Conservation (phyloP, 1,284 basidiomycete species). For the Ganoderma lingzhi region DNA sequence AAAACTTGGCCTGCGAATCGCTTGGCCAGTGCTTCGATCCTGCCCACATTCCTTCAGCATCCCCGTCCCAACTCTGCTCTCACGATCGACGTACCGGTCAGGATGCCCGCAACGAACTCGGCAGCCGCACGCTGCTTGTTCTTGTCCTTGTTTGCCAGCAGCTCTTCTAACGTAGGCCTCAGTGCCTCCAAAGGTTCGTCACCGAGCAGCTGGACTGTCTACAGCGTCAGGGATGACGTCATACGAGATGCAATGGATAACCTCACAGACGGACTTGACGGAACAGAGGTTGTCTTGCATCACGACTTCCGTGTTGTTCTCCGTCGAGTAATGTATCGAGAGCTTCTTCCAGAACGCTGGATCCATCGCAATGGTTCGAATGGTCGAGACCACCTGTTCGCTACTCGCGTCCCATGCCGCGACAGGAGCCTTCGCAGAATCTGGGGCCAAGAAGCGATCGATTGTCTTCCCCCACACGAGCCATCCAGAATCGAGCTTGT, state of each 20-base stretch:
- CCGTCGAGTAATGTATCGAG: constrained; percentile 68
- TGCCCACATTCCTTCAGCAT: background rate
- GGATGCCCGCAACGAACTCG: constrained; percentile 84
- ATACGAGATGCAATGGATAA: background rate
- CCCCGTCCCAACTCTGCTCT: background rate
- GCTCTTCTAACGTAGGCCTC: constrained; percentile 59
- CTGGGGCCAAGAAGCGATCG: constrained; percentile 57
- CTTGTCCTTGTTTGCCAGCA: constrained; percentile 67
- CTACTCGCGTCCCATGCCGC: constrained; percentile 64
- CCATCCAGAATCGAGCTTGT: constrained; percentile 69
- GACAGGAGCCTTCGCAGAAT: constrained; percentile 56
- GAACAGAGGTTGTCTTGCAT: constrained; percentile 74
- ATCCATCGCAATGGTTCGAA: constrained; percentile 55
- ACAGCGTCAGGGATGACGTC: background rate
- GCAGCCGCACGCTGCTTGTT: constrained; percentile 91
- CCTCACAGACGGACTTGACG: constrained; percentile 77
- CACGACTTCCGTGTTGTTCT: constrained; percentile 67
- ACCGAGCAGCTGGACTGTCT: constrained; percentile 71
- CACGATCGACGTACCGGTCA: constrained; percentile 57
- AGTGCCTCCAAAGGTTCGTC: constrained; percentile 68
- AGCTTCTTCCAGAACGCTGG: constrained; percentile 68
- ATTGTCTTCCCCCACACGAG: constrained; percentile 59
- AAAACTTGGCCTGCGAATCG: constrained; percentile 72
- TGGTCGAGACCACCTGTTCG: constrained; percentile 51
- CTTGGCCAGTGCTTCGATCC: constrained; percentile 92